phyloP scores from a whole-genome alignment of 768 basidiomycete genomes.

The Pluteus cervinus region DNA sequence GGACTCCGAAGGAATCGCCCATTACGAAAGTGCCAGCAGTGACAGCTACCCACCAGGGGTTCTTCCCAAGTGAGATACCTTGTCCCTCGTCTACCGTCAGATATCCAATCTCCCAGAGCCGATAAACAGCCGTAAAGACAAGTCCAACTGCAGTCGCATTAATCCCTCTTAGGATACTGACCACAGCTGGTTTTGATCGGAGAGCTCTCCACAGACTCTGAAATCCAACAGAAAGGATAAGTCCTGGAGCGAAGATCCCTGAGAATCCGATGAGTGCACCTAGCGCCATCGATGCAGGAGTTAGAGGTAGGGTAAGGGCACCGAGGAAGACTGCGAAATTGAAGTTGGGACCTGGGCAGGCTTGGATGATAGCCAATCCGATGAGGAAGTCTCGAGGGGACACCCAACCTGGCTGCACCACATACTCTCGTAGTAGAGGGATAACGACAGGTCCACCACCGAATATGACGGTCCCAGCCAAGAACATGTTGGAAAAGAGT shows the following conservation, averaged over 20 bases:
- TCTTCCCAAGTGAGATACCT: slow-evolving; percentile 24
- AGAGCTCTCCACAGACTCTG: slow-evolving; percentile 29
- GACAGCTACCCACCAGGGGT: slow-evolving; percentile 46
- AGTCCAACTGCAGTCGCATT: slow-evolving; percentile 38
- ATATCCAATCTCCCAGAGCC: slow-evolving; percentile 32
- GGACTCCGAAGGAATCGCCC: slow-evolving; percentile 33
- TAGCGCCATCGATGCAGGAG: slow-evolving; percentile 20
- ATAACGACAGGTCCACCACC: slow-evolving; percentile 55
- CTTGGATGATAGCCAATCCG: slow-evolving; percentile 44
- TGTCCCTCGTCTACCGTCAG: slow-evolving; percentile 19
- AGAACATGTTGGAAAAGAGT: slow-evolving; percentile 40
- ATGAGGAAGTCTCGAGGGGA: slow-evolving; percentile 47
- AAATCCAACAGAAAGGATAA: slow-evolving; percentile 29
- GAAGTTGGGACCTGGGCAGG: slow-evolving; percentile 51
- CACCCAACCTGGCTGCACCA: slow-evolving; percentile 46
- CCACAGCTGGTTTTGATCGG: slow-evolving; percentile 21
- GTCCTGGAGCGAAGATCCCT: slow-evolving; percentile 45
- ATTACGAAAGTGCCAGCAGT: slow-evolving; percentile 32
- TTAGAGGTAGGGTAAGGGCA: slow-evolving; percentile 28
- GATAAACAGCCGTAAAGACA: slow-evolving; percentile 34
- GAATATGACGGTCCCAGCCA: slow-evolving; percentile 44
- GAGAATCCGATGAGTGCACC: slow-evolving; percentile 43
- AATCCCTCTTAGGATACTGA: slow-evolving; percentile 29
- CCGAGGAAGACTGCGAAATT: slow-evolving; percentile 50
- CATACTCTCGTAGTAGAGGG: slow-evolving; percentile 45